These are phyloP conservation scores for Suillus luteus DNA, from an alignment of 768 basidiomycete genomes.

Conservation along the genomic window DNA sequence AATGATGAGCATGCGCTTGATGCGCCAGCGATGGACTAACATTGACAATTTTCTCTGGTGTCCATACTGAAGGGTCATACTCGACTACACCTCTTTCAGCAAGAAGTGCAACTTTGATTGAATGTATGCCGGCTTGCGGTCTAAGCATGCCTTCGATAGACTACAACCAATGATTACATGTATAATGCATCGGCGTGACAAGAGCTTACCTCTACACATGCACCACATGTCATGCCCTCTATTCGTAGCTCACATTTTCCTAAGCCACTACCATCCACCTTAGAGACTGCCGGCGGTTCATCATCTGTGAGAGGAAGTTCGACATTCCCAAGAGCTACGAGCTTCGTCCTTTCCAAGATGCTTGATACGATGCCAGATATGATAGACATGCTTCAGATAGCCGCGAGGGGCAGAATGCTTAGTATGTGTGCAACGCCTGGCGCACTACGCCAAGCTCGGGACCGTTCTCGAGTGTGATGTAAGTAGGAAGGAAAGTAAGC, in stretches of 20 bases:
- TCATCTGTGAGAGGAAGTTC: constrained; percentile 21
- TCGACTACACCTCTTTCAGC: constrained; percentile 92
- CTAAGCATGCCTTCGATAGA: constrained; percentile 85
- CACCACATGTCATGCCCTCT: constrained; percentile 89
- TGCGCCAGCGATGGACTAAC: constrained; percentile 39
- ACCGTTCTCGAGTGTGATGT: neutral
- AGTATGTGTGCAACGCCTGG: neutral
- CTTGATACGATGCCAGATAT: constrained; percentile 8
- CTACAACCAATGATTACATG: constrained; percentile 35
- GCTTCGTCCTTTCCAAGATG: constrained; percentile 15
- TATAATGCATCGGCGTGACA: neutral
- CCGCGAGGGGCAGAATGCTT: neutral
- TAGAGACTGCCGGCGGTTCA: constrained; percentile 29
- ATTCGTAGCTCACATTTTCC: constrained; percentile 78
- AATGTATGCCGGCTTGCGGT: constrained; percentile 84
- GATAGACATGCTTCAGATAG: constrained; percentile 8
- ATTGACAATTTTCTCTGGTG: constrained; percentile 71
- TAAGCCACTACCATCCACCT: constrained; percentile 22
- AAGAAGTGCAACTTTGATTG: constrained; percentile 93
- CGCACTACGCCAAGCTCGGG: neutral
- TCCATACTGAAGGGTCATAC: constrained; percentile 85
- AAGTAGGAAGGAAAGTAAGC: neutral
- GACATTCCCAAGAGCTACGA: constrained; percentile 13
- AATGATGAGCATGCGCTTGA: constrained; percentile 13
- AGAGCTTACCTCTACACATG: constrained; percentile 78